Percentiles rank a stretch among this genome's conserved stretches.
These are phyloP conservation scores for Gastrolobium villosum DNA, from an alignment of 306 rosid species.

Conservation along the genomic window DNA sequence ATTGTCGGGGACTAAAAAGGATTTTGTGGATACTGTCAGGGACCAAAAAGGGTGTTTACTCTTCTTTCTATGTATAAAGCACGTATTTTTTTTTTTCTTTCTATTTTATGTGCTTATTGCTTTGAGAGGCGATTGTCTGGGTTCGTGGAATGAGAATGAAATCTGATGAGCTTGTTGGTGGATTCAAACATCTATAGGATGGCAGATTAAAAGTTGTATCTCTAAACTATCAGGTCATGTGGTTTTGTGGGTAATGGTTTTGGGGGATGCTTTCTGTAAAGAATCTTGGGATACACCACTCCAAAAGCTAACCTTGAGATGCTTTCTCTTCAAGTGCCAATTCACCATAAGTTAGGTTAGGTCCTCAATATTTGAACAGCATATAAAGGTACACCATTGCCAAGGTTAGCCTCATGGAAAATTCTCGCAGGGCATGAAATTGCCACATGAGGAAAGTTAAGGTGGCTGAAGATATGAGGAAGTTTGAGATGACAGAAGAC, in stretches of 20 bases:
- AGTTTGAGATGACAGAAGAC: constrained; percentile 29
- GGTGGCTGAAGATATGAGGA: constrained; percentile 24
- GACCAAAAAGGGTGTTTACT: no score
- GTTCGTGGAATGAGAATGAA: constrained; percentile 18
- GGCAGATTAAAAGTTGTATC: neutral
- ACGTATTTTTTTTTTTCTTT: no score
- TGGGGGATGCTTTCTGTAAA: no score
- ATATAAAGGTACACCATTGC: constrained; percentile 38
- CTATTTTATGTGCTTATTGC: no score
- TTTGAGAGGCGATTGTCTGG: constrained; percentile 23
- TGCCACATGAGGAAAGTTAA: constrained; percentile 42
- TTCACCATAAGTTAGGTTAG: constrained; percentile 15
- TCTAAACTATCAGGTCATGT: constrained; percentile 24
- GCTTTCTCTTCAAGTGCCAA: neutral
- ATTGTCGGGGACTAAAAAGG: no score
- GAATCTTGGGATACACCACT: no score
- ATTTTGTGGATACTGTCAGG: no score
- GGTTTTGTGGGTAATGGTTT: no score
- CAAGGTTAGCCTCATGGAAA: constrained; percentile 44
- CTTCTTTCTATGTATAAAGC: no score
- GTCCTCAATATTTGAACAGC: constrained; percentile 2
- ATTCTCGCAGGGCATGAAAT: constrained; percentile 48
- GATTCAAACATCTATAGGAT: constrained; percentile 34
- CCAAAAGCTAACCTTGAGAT: no score
- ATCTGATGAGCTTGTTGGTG: constrained; percentile 19